Evolutionary conservation across 2,329 filamentous ascomycete genomes (phyloP).

Genomic region (Colletotrichum agaves): DNA sequence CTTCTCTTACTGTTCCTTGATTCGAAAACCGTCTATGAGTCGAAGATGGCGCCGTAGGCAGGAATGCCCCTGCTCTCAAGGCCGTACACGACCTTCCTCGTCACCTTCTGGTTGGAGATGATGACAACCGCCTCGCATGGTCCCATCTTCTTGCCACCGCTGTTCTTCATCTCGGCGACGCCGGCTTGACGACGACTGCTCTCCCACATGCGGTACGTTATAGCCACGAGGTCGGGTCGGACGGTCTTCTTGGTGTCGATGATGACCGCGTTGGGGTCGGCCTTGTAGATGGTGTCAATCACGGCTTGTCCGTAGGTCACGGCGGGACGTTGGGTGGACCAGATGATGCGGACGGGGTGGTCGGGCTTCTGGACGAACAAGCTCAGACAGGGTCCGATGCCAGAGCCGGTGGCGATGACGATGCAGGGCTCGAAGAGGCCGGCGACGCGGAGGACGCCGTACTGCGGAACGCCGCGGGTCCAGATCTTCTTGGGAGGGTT

Average conservation of each 20-base stretch:
- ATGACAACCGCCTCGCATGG: slow-evolving; percentile 77
- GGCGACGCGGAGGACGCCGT: slow-evolving; percentile 74
- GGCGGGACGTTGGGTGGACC: slow-evolving; percentile 72
- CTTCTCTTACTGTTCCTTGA: background rate
- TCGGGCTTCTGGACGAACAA: slow-evolving; percentile 54
- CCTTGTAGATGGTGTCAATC: slow-evolving; percentile 62
- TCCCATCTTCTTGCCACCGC: slow-evolving; percentile 46
- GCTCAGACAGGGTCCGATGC: slow-evolving; percentile 76
- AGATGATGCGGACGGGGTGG: slow-evolving; percentile 70
- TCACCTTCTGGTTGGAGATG: slow-evolving; percentile 76
- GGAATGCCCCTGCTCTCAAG: slow-evolving; percentile 73
- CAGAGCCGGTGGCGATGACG: slow-evolving; percentile 77
- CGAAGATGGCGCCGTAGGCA: slow-evolving; percentile 80
- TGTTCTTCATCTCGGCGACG: slow-evolving; percentile 5
- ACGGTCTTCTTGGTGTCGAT: slow-evolving; percentile 72
- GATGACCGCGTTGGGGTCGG: slow-evolving; percentile 72
- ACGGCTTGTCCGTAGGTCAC: slow-evolving; percentile 71
- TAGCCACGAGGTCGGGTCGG: slow-evolving; percentile 64
- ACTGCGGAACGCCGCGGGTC: slow-evolving; percentile 74
- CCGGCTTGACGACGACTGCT: slow-evolving; percentile 35
- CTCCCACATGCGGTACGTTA: slow-evolving; percentile 42
- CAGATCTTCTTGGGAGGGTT: slow-evolving; percentile 71
- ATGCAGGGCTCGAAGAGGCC: slow-evolving; percentile 73
- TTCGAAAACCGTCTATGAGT: slow-evolving; percentile 50
- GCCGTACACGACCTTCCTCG: slow-evolving; percentile 74